Conservation (phyloP, 164 flowering plant genomes). For the Magnolia kwangsiensis region DNA sequence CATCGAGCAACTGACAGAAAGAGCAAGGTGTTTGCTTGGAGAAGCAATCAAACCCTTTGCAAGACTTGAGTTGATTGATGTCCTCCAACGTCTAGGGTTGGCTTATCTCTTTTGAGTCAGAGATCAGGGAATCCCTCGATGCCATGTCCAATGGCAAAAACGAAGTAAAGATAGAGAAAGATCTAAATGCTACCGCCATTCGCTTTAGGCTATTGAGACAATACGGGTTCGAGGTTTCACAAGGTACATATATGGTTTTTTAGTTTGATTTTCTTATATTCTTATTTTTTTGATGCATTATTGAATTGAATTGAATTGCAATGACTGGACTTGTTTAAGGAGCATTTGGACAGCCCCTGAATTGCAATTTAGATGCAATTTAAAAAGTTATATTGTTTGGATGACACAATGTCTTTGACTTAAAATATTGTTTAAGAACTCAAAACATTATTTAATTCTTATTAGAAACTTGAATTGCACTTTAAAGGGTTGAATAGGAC, state of each 20-base stretch:
- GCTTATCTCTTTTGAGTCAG: constrained; percentile 12
- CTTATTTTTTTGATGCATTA: background rate
- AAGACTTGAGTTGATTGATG: constrained; percentile 6
- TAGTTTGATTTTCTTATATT: background rate
- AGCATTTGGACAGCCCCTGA: too few species aligned
- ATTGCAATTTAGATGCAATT: too few species aligned
- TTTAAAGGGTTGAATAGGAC: too few species aligned
- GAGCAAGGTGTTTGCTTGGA: background rate
- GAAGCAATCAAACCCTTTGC: background rate
- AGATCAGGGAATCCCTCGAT: constrained; percentile 4
- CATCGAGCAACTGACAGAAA: background rate
- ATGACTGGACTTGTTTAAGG: background rate
- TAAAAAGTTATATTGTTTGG: too few species aligned
- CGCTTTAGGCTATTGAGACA: constrained; percentile 12
- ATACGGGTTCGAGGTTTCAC: constrained; percentile 1
- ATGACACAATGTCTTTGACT: too few species aligned
- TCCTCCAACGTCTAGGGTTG: constrained; percentile 8
- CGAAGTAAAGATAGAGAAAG: background rate
- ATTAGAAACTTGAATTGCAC: too few species aligned
- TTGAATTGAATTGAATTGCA: background rate
- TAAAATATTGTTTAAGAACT: too few species aligned
- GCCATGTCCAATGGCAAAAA: background rate
- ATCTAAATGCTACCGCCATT: constrained; percentile 2
- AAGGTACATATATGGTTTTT: background rate
- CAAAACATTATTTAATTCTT: too few species aligned